Evolutionary conservation across 2,329 filamentous ascomycete species (phyloP).

Genomic region (Neocatenulostroma microsporum): DNA sequence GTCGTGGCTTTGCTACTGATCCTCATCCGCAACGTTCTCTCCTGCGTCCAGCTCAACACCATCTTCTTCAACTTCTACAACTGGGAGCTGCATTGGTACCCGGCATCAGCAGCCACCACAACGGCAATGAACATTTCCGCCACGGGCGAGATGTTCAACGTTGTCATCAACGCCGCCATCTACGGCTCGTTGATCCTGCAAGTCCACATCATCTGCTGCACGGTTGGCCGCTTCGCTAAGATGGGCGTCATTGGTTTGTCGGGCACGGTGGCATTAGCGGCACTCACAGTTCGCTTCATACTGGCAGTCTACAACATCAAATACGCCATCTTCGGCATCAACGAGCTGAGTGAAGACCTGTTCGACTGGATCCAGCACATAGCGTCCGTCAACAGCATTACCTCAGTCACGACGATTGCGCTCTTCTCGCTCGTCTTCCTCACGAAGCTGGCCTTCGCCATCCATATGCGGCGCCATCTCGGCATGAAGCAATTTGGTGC

Average conservation of each 20-base stretch:
- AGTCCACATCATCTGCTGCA: conserved; percentile 54
- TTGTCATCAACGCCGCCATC: conserved; percentile 49
- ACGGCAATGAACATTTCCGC: conserved; percentile 32
- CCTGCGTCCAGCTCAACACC: conserved; percentile 54
- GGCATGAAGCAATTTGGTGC: conserved; percentile 55
- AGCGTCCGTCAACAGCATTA: conserved; percentile 41
- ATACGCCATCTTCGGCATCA: conserved; percentile 17
- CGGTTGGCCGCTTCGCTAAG: conserved; percentile 34
- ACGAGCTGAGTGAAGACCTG: conserved; percentile 9
- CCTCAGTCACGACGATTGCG: conserved; percentile 50
- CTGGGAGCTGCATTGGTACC: conserved; percentile 22
- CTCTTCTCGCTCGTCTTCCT: conserved; percentile 57
- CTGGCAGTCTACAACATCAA: conserved; percentile 42
- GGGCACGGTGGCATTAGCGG: conserved; percentile 41
- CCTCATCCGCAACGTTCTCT: conserved; percentile 51
- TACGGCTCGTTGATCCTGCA: conserved; percentile 56
- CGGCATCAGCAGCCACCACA: conserved; percentile 11
- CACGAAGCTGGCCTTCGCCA: conserved; percentile 52
- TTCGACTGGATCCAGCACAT: conserved; percentile 31
- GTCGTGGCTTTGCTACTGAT: conserved; percentile 52
- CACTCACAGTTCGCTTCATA: conserved; percentile 48
- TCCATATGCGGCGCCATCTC: conserved; percentile 48
- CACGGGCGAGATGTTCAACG: conserved; percentile 41
- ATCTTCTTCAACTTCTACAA: conserved; percentile 48
- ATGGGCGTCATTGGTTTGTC: conserved; percentile 41